Evolutionary conservation across 1,284 basidiomycete genomes (phyloP), one percentile per base, ranked within the genome.

Genomic region (Ceratobasidium sp.): DNA sequence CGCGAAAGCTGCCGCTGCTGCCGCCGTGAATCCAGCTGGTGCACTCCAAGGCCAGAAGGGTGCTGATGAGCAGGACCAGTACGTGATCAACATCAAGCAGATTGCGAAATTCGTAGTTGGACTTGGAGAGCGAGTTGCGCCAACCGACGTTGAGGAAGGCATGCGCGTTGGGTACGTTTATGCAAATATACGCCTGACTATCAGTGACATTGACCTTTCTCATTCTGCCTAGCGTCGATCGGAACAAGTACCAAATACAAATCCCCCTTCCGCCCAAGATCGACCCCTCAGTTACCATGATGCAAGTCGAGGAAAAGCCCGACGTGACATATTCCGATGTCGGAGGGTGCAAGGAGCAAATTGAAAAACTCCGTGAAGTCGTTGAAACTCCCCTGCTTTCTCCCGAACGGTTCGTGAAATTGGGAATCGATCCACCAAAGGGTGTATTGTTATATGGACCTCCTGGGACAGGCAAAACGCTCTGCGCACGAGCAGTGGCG

Each of bases 221-320:
- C 15, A 19, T 47, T 65, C 51, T 50, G 53, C 14, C 14, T 29
- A 93, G 95, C 77, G 91, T 96, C 78, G 93, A 96, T 83, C 90
- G 95, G 65, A 97, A 93, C 79, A 99, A 98, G 83, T 99, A 99
- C 83, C 97, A 99, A 84, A 99, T 99, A 78, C 96, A 98, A 85
- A 99, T 99, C 78, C 98, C 98, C n/a, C 85, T 99, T n/a, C 98
- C 98, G 54, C 98, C 98, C 48, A 98, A 98, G 86, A 99, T 99
- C 79, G 98, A 99, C 83, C 96, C 98, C 2, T 98, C 96, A 0
- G 98, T 99, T 3, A 99, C 98, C 17, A 99, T 99, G 97, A 99
- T 99, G 98, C 97, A 99, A 84, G 97, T 99, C 57, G 97, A 99
- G 83, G 97, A 99, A 85, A 97, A 99, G 83, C 97, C 97, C 0